A percentile compares a stretch with the other conserved stretches of the same genome.
Evolutionary conservation across 768 basidiomycete genomes (phyloP).

Genomic region (Clathrus columnatus): DNA sequence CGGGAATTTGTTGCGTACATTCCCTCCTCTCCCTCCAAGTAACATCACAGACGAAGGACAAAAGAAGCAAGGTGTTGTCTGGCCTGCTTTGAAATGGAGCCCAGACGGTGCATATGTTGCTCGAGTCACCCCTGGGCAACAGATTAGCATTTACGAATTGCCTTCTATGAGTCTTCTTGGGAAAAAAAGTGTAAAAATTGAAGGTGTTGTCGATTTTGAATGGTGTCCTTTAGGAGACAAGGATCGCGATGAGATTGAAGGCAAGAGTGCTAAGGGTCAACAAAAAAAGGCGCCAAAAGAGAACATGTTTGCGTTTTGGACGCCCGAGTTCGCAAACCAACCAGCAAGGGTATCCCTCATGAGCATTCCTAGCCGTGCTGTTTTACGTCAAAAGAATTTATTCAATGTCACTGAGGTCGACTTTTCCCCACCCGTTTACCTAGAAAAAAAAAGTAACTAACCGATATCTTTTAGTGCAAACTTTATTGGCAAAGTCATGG

Average conservation of each 20-base stretch:
- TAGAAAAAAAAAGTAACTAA: neutral
- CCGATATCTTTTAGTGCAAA: constrained; percentile 65
- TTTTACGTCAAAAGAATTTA: constrained; percentile 89
- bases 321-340: constrained; percentile 91
- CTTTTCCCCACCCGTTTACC: constrained; percentile 11
- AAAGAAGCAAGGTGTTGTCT: constrained; percentile 76
- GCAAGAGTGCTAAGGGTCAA: constrained; percentile 32
- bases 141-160: constrained; percentile 94
- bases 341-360: constrained; percentile 95
- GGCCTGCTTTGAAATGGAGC: constrained; percentile 97
- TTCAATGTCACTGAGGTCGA: constrained; percentile 95
- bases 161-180: constrained; percentile 90
- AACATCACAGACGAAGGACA: constrained; percentile 40
- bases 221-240: constrained; percentile 94
- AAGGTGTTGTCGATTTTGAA: constrained; percentile 96
- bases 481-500: constrained; percentile 98
- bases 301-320: constrained; percentile 97
- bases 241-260: constrained; percentile 60
- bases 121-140: constrained; percentile 78
- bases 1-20: constrained; percentile 85
- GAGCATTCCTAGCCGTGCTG: constrained; percentile 74
- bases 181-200: constrained; percentile 95
- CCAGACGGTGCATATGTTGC: constrained; percentile 93
- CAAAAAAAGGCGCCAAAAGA: constrained; percentile 59
- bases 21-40: constrained; percentile 46